These are phyloP conservation scores for Phialocephala subalpina DNA, from an alignment of 2,329 filamentous ascomycete genomes.

Conservation along the genomic window DNA sequence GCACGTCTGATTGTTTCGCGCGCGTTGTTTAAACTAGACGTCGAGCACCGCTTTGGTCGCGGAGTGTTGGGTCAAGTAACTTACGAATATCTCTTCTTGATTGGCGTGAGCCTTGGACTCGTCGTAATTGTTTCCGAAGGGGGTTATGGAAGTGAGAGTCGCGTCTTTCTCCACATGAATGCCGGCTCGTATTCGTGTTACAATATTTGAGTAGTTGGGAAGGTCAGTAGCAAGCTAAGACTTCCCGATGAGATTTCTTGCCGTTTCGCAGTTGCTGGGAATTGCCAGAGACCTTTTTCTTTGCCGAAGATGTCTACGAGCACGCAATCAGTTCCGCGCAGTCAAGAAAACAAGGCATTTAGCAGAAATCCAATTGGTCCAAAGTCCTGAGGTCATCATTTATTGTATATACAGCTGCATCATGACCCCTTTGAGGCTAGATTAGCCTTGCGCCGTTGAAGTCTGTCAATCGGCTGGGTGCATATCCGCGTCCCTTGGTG, in stretches of 20 bases:
- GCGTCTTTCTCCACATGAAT: background rate
- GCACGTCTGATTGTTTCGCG: no score
- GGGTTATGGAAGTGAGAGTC: background rate
- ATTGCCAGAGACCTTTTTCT: background rate
- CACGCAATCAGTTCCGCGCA: background rate
- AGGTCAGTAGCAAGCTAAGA: background rate
- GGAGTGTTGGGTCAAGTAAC: no score
- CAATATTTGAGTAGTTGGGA: no score
- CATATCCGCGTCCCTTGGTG: background rate
- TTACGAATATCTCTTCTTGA: constrained; percentile 39
- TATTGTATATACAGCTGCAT: background rate
- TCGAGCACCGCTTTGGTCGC: no score
- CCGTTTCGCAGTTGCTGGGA: no score
- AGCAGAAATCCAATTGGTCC: background rate
- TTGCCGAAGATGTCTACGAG: background rate
- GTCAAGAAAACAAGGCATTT: background rate
- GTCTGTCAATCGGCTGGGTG: background rate
- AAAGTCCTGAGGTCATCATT: constrained; percentile 1
- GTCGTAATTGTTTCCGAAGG: constrained; percentile 12
- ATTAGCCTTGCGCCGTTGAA: background rate
- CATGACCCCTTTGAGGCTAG: no score
- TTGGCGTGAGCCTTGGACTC: constrained; percentile 35
- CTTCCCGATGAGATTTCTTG: no score
- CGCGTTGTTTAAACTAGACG: no score
- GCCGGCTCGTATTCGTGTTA: background rate